Evolutionary conservation across 306 rosid species (phyloP).

Genomic region (Clitoria ternatea): DNA sequence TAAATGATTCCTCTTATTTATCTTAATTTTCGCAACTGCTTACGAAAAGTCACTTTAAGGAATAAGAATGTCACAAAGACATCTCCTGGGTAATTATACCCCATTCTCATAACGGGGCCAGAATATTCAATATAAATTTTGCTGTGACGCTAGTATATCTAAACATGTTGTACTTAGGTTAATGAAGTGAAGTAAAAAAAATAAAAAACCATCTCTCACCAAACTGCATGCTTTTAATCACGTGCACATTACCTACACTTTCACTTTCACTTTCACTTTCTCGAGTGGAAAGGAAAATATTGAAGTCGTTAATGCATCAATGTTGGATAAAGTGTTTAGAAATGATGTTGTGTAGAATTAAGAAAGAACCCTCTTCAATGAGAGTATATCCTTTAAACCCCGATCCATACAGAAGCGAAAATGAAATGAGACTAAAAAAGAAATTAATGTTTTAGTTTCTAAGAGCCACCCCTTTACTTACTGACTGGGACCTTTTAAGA

Average conservation of each 20-base stretch:
- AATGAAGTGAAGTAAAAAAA: not conserved
- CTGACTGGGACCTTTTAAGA: slow-evolving; percentile 55
- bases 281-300: slow-evolving; percentile 8
- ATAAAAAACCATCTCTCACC: slow-evolving; percentile 13
- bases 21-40: no score
- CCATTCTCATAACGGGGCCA: not conserved
- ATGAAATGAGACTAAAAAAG: slow-evolving; percentile 28
- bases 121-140: not conserved
- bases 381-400: slow-evolving; percentile 6
- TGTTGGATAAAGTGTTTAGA: not conserved
- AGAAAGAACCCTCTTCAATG: slow-evolving; percentile 6
- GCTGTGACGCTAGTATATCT: no score
- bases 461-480: slow-evolving; percentile 52
- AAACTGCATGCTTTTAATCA: not conserved
- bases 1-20: no score
- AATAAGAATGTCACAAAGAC: no score
- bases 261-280: slow-evolving; percentile 1
- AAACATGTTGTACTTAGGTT: not conserved
- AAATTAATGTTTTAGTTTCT: no score
- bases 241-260: not conserved
- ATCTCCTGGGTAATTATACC: no score
- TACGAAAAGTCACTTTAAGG: no score
- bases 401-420: slow-evolving; percentile 22
- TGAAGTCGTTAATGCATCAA: not conserved
- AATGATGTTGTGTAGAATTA: slow-evolving; percentile 13